Evolutionary conservation across 2,329 filamentous ascomycete species (phyloP), one percentile per base, ranked within the genome.

Genomic region (Verticillium klebahnii): DNA sequence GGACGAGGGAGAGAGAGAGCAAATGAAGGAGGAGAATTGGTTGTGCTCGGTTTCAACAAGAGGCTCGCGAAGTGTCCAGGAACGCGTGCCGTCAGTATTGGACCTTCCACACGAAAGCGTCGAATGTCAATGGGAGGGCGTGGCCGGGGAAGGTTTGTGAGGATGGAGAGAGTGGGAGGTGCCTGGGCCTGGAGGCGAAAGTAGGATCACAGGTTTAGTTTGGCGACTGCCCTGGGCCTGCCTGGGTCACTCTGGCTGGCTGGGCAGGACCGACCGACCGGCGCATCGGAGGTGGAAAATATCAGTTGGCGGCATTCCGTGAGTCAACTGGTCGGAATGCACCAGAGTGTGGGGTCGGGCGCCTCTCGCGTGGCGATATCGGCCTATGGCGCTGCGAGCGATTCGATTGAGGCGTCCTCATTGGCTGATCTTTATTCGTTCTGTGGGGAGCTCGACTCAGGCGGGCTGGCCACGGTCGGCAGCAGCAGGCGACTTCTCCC

Each of bases 281-380:
- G 39, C 39, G 57, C 37, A 58, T 58, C 57, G 57, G 57, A 58
- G 56, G 55, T 36, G 57, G 57, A 58, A 58, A 58, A 58, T 58
- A 58, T 58, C 37, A 29, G 37, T 50, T 50, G 45, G 45, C 45
- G 45, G 5, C n/a, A 9, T 19, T n/a, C 5, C 45, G 19, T 50
- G 45, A 50, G 45, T 50, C 45, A 50, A 50, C 45, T 50, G 45
- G 45, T n/a, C 23, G 45, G 57, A 58, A 58, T 39, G 37, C 37
- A 12, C 39, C 40, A 23, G 45, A 58, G 37, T 58, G 57, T 58
- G 57, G 57, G 57, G 57, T 58, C 29, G n/a, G 25, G 29, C n/a
- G 57, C 45, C 37, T 50, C 57, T 58, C 57, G 57, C 11, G 57
- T 58, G 57, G 57, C 57, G 57, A 58, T 58, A 58, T 58, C 57